Evolutionary conservation across 495 filamentous ascomycete species (phyloP).

Genomic region (Tuber borchii): DNA sequence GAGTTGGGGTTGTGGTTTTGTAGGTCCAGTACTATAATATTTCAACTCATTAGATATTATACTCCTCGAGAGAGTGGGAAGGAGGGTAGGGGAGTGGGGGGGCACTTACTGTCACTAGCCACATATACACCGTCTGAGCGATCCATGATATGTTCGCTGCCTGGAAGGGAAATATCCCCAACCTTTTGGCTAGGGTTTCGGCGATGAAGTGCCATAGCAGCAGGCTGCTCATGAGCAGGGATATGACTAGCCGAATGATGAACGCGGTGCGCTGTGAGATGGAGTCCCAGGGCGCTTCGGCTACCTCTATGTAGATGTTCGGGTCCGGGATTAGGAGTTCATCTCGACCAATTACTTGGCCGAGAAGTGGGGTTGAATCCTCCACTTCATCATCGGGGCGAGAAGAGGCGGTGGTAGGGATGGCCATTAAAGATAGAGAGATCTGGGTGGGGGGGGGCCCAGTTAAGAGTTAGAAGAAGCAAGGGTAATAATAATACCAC

Average conservation of each 20-base stretch:
- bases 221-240: constrained; percentile 12
- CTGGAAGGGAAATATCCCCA: constrained; percentile 23
- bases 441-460: no score
- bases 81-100: not conserved
- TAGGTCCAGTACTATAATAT: constrained; percentile 1
- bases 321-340: constrained; percentile 15
- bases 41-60: not conserved
- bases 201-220: constrained; percentile 13
- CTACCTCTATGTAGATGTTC: constrained; percentile 25
- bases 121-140: constrained; percentile 25
- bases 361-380: constrained; percentile 3
- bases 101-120: constrained; percentile 18
- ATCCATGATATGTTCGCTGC: constrained; percentile 23
- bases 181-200: constrained; percentile 11
- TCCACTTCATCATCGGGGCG: constrained; percentile 7
- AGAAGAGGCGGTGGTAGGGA: not conserved
- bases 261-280: constrained; percentile 15
- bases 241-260: constrained; percentile 8
- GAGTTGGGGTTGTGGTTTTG: constrained; percentile 5
- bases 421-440: constrained; percentile 14
- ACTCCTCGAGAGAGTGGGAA: not conserved
- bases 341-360: constrained; percentile 7
- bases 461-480: not conserved
- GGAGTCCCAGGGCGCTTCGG: constrained; percentile 20
- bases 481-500: no score